These are phyloP conservation scores for Clarkia xantiana DNA, from an alignment of 345 rosid species.

Conservation along the genomic window DNA sequence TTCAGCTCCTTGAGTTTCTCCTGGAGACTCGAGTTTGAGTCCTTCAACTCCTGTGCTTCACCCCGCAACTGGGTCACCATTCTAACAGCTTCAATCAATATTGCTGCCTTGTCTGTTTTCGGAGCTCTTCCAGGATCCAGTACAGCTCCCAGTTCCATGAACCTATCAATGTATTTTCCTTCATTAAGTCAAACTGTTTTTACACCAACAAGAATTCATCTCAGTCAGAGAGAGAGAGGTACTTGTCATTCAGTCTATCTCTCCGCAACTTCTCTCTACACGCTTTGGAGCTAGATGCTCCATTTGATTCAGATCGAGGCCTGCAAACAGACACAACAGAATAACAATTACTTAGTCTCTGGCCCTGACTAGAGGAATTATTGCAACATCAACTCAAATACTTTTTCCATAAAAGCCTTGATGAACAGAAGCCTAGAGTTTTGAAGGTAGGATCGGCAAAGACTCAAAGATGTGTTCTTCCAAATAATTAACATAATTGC, in stretches of 20 bases:
- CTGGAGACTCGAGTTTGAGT: constrained; percentile 56
- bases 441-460: too few relatives aligned
- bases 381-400: too few relatives aligned
- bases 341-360: neutral
- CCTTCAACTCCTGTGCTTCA: constrained; percentile 66
- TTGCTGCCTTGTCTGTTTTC: constrained; percentile 73
- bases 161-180: constrained; percentile 22
- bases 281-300: constrained; percentile 27
- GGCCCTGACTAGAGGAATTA: too few relatives aligned
- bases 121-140: constrained; percentile 73
- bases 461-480: too few relatives aligned
- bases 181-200: too few relatives aligned
- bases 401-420: too few relatives aligned
- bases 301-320: constrained; percentile 9
- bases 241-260: constrained; percentile 43
- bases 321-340: constrained; percentile 6
- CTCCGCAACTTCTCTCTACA: constrained; percentile 44
- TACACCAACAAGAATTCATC: too few relatives aligned
- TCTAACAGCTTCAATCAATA: constrained; percentile 74
- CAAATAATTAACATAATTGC: too few relatives aligned
- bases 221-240: neutral
- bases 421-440: too few relatives aligned
- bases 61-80: constrained; percentile 63
- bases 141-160: constrained; percentile 59
- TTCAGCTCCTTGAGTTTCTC: constrained; percentile 72